phyloP scores from a whole-genome alignment of 2,329 filamentous ascomycete genomes.

The Talaromyces funiculosus region DNA sequence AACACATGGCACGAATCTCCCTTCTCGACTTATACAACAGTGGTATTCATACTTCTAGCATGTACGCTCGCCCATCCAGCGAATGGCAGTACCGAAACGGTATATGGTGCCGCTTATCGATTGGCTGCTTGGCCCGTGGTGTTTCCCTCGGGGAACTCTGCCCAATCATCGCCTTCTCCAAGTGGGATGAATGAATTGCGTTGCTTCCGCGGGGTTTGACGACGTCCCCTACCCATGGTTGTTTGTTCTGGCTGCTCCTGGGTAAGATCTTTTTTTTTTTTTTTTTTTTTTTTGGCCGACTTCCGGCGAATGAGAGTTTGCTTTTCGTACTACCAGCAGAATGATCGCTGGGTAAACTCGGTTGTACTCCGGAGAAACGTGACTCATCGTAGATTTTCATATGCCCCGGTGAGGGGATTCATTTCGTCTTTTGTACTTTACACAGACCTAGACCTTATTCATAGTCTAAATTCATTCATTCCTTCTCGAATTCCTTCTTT shows the following conservation, averaged over 20 bases:
- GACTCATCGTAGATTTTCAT: not conserved
- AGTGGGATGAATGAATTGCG: not conserved
- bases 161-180: not conserved
- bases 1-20: no score
- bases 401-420: not conserved
- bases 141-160: conserved; percentile 2
- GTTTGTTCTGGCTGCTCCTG: not conserved
- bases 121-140: not conserved
- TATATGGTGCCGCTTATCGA: not conserved
- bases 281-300: not conserved
- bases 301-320: not conserved
- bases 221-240: not conserved
- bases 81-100: not conserved
- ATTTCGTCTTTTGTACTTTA: not conserved
- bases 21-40: no score
- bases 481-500: not conserved
- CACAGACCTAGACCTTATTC: not conserved
- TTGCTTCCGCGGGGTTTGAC: not conserved
- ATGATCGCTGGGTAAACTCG: not conserved
- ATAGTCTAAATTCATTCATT: not conserved
- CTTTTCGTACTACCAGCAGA: not conserved
- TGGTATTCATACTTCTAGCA: no score
- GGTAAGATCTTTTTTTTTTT: not conserved
- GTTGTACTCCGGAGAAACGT: not conserved
- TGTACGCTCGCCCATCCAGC: not conserved